Base-by-base conservation (phyloP, 352 stramenopile species). In the Aphanomyces cochlioides region DNA sequence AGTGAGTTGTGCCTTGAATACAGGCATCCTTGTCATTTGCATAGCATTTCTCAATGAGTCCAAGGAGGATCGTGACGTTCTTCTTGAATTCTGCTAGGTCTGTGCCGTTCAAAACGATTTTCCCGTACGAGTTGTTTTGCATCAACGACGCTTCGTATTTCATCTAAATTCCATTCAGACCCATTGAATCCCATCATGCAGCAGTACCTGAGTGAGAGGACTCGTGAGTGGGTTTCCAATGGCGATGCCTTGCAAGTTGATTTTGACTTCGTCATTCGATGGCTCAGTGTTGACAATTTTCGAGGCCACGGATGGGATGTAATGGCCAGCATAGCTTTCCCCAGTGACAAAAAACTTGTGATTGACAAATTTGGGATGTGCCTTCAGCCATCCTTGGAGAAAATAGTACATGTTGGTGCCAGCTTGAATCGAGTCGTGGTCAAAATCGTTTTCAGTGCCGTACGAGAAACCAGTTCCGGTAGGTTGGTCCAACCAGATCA, bases 61-160 rank as follows among this genome's bases (percentile, higher is more conserved):
- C 74, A 21, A 80, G 73, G 48, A 83, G 90, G 36, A 84, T 69
- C 3, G 81, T 76, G 36, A 41, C 74, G 6, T 77, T 74, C 0
- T 43, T 10, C 6, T 76, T 73, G 80, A 90, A 89, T 21, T 78
- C 73, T 19, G 67, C 57, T 43, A 84, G 75, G 8, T 79, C 65
- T 8, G 73, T 64, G 34, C 78, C 76, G 28, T 76, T 57, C 39
- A 90, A 59, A 47, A 89, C 65, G 47, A 79, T 79, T 48, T 89
- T 72, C 47, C 88, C 89, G 77, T 90, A 92, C 48, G 66, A 59
- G 60, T 93, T 93, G 64, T 92, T 90, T 73, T 89, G 84, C 45
- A 93, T 87, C 28, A 28, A 28, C 28, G 28, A 28, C 28, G 28
- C 28, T 28, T 28, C 28, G 28, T 28, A 28, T 28, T 28, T 28